Conservation (phyloP, 352 stramenopile genomes). For the Phytophthora sp. region DNA sequence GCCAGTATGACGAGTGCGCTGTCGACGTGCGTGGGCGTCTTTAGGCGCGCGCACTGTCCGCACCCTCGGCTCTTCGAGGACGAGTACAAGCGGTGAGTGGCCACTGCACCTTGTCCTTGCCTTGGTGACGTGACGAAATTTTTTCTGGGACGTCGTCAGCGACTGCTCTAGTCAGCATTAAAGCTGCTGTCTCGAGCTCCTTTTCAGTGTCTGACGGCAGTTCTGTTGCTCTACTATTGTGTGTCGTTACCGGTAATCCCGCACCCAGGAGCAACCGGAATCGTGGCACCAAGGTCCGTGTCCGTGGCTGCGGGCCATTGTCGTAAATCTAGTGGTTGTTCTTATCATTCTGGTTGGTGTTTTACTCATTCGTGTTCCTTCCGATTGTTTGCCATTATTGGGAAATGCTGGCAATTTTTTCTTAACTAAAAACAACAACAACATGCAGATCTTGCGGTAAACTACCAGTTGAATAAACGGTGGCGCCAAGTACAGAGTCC, state of each 20-base stretch:
- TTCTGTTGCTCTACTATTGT: conserved; percentile 9
- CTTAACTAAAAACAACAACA: neutral
- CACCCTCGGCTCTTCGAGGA: conserved; percentile 53
- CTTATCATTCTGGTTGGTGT: neutral
- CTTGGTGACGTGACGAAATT: conserved; percentile 19
- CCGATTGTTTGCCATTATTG: neutral
- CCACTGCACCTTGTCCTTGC: neutral
- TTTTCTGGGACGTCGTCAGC: conserved; percentile 13
- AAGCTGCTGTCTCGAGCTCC: neutral
- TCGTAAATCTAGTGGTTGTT: too few species aligned
- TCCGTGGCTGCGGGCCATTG: neutral
- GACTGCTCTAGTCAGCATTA: neutral
- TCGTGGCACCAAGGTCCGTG: conserved; percentile 45
- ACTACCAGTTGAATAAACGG: neutral
- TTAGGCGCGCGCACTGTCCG: conserved; percentile 45
- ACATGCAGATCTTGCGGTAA: conserved; percentile 30
- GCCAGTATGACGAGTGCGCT: conserved; percentile 16
- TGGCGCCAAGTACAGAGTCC: neutral
- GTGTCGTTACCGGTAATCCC: neutral
- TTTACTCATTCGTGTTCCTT: neutral
- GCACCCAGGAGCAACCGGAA: conserved; percentile 50
- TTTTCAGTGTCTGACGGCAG: conserved; percentile 14
- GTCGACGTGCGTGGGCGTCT: conserved; percentile 44
- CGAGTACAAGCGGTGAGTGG: conserved; percentile 70
- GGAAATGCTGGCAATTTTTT: conserved; percentile 1